Base-by-base conservation (phyloP, 148 eudicot species). In the Silene conica region DNA sequence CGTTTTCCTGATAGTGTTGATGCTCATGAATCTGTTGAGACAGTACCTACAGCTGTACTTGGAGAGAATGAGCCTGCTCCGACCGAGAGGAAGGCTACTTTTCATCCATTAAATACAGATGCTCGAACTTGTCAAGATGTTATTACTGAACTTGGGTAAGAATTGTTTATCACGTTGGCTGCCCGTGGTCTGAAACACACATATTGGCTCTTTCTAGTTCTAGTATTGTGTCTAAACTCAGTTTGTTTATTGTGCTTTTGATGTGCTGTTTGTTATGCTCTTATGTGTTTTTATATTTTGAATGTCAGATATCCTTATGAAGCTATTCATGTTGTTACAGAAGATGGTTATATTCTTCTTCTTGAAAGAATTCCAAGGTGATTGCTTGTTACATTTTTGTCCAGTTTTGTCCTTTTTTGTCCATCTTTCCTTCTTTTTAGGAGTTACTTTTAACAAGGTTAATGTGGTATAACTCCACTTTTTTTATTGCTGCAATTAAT, bases 341-440 rank as follows among this genome's bases (percentile, higher is more conserved):
- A 88, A 55, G 99, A 95, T 75, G 99, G 97, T 38, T 95, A 95
- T 81, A 89, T 92, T 74, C 97, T 95, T 70, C 85, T 87, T 79
- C 77, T 95, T 76, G 99, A 95, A 82, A 92, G 99, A 77, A 92
- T 95, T 62, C 99, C 99, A 63, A 95, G 99, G 99, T 95, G 76
- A 2, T 65, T 57, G 6, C 19, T 69, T 45, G 25, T n/a, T 2
- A 64, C 68, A 3, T 3, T 41, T 38, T 38, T 38, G 6, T 14
- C 22, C 12, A 20, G 34, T 31, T 31, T 77, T 76, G 48, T 50
- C 20, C 25, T 5, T 15, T 22, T 38, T 46, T 15, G 6, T 14
- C 22, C 12, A 20, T 38, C 21, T n/a, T 58, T 12, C 12, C 23
- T 54, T 60, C 61, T 41, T 14, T 20, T 45, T 69, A 8, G 46